These are phyloP conservation scores for Thuja plicata DNA, from an alignment of 83 land plant species.

Conservation along the genomic window DNA sequence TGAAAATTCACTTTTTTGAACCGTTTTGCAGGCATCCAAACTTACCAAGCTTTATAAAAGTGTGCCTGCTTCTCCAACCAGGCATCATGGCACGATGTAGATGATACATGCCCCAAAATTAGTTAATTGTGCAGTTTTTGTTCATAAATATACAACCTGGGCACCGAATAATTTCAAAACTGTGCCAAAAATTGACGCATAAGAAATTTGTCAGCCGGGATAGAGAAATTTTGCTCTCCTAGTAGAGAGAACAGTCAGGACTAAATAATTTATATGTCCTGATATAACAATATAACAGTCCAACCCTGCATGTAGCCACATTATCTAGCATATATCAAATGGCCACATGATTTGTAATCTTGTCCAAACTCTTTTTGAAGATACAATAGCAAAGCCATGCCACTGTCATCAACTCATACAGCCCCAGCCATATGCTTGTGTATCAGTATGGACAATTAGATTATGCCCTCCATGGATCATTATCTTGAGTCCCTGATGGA, in stretches of 20 bases:
- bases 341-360: not conserved
- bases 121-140: not conserved
- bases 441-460: not conserved
- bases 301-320: not conserved
- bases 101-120: not conserved
- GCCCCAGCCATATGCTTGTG: not conserved
- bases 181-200: not conserved
- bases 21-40: not conserved
- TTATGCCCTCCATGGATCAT: slow-evolving; percentile 5
- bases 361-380: not conserved
- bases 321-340: not conserved
- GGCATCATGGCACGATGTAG: not conserved
- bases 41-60: not conserved
- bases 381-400: not conserved
- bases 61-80: not conserved
- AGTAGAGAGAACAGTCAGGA: not conserved
- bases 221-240: not conserved
- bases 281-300: not conserved
- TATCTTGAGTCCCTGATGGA: slow-evolving; percentile 28
- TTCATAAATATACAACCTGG: not conserved
- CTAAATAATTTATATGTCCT: not conserved
- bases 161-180: not conserved
- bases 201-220: not conserved
- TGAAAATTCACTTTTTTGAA: not conserved
- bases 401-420: not conserved